phyloP scores from a whole-genome alignment of 176 grass and related monocot species.

The Ensete glaucum region DNA sequence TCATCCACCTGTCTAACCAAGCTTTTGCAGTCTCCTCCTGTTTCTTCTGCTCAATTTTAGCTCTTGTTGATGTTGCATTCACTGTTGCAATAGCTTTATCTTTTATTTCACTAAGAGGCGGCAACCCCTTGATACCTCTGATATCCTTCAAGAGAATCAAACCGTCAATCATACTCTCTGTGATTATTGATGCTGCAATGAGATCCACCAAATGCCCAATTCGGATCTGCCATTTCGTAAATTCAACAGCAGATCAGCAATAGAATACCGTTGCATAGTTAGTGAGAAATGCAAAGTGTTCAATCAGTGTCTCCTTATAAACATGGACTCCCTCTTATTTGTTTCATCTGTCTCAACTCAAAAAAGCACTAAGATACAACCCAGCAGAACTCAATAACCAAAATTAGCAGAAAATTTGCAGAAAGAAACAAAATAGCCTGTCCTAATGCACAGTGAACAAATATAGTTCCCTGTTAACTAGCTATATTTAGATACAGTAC shows the following conservation, averaged over 20 bases:
- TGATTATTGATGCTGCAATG: constrained; percentile 57
- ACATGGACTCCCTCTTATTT: no score
- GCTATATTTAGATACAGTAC: no score
- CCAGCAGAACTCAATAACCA: neutral
- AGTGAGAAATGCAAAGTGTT: neutral
- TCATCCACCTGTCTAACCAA: constrained; percentile 82
- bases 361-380: neutral
- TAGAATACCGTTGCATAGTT: neutral
- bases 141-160: constrained; percentile 90
- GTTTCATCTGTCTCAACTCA: neutral
- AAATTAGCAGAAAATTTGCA: no score
- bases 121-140: constrained; percentile 38
- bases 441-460: no score
- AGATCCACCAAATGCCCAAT: constrained; percentile 88
- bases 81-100: constrained; percentile 60
- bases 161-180: constrained; percentile 83
- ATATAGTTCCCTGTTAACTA: no score
- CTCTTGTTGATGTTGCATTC: constrained; percentile 61
- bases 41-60: constrained; percentile 55
- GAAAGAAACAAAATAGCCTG: no score
- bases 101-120: constrained; percentile 77
- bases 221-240: constrained; percentile 47
- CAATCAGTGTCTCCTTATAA: neutral
- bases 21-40: constrained; percentile 71
- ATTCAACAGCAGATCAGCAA: neutral